Percentiles rank a stretch among this genome's conserved stretches.
Conservation (phyloP, 768 basidiomycete species). For the Pholiota microspora region DNA sequence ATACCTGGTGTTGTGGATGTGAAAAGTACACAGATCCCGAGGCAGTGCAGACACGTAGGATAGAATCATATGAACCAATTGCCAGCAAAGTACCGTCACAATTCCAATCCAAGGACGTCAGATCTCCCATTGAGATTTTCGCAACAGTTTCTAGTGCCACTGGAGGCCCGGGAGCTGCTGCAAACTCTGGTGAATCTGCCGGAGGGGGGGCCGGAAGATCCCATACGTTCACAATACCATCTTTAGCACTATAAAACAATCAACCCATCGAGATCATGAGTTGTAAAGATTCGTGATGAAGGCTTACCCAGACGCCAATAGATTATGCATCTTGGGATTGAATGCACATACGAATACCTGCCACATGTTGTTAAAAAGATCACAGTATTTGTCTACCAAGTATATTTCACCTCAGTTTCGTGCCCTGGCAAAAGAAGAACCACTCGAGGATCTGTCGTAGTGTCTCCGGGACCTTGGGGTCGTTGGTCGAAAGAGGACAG, state of each 20-base stretch:
- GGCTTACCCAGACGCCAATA: constrained; percentile 74
- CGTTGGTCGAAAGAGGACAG: constrained; percentile 15
- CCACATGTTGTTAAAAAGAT: not conserved
- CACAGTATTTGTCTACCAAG: not conserved
- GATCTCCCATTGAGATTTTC: constrained; percentile 49
- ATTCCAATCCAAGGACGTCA: constrained; percentile 81
- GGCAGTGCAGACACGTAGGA: constrained; percentile 65
- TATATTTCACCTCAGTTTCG: constrained; percentile 48
- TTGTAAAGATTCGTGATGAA: not conserved
- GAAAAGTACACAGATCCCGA: constrained; percentile 63
- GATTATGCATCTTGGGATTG: constrained; percentile 58
- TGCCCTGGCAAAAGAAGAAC: constrained; percentile 56
- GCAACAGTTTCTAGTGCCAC: constrained; percentile 50
- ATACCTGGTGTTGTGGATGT: constrained; percentile 65
- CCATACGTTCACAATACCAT: constrained; percentile 76
- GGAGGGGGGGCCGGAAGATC: constrained; percentile 47
- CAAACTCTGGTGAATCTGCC: constrained; percentile 25
- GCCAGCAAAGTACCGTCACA: constrained; percentile 70
- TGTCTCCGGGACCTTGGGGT: constrained; percentile 40
- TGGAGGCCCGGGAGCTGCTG: constrained; percentile 32
- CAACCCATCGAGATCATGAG: constrained; percentile 7
- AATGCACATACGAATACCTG: constrained; percentile 83
- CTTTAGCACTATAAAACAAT: constrained; percentile 59
- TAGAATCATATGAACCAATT: constrained; percentile 73
- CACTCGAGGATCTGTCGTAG: constrained; percentile 37